Conservation (phyloP, 768 basidiomycete species). For the Myochromella boudieri region DNA sequence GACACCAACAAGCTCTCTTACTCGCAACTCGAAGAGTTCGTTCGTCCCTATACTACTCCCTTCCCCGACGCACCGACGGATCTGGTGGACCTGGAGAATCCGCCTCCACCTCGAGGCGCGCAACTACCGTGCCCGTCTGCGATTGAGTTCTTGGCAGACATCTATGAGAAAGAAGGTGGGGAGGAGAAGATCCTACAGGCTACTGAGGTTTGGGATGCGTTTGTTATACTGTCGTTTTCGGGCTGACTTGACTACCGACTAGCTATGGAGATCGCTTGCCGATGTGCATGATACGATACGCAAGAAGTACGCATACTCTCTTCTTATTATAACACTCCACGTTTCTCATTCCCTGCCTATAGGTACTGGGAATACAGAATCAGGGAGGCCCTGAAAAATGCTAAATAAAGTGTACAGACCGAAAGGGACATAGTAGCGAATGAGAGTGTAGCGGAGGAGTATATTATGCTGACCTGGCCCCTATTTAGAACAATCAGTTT, state of each 20-base stretch:
- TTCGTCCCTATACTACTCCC: slow-evolving; percentile 53
- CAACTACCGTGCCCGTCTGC: slow-evolving; percentile 78
- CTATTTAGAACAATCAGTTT: too few species aligned
- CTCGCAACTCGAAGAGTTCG: slow-evolving; percentile 55
- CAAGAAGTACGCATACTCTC: slow-evolving; percentile 54
- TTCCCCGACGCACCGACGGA: slow-evolving; percentile 26
- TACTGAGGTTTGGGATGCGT: slow-evolving; percentile 36
- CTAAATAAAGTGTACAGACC: too few species aligned
- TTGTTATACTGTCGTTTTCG: background rate
- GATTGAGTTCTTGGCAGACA: slow-evolving; percentile 84
- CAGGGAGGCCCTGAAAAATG: slow-evolving; percentile 39
- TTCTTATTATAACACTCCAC: background rate
- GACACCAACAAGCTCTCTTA: slow-evolving; percentile 61
- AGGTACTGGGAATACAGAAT: slow-evolving; percentile 84
- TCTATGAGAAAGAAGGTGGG: slow-evolving; percentile 57
- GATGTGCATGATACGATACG: slow-evolving; percentile 72
- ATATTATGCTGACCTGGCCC: too few species aligned
- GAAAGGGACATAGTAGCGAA: too few species aligned
- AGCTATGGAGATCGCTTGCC: slow-evolving; percentile 75
- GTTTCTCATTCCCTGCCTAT: slow-evolving; percentile 1
- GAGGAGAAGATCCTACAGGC: slow-evolving; percentile 46
- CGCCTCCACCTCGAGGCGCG: slow-evolving; percentile 60
- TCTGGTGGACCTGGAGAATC: slow-evolving; percentile 75
- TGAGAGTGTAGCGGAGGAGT: too few species aligned
- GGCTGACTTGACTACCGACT: background rate